These are phyloP conservation scores for Xanthoconium purpureum DNA, from an alignment of 768 basidiomycete species.

Conservation along the genomic window DNA sequence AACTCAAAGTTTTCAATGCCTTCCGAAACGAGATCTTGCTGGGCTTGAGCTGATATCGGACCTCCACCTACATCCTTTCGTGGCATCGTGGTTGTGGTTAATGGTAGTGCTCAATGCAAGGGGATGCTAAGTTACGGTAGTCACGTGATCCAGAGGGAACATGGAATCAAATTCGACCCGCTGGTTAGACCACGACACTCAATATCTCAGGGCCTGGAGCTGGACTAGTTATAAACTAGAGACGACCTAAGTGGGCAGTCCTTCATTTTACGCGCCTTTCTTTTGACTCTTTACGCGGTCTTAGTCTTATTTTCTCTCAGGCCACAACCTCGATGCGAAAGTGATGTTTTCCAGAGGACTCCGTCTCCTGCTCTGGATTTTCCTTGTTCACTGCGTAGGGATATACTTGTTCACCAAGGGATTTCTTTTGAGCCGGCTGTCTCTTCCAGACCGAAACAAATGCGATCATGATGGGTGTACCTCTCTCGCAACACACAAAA, in stretches of 20 bases:
- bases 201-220: background rate
- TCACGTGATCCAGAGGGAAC: conserved; percentile 6
- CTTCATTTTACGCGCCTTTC: background rate
- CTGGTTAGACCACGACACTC: background rate
- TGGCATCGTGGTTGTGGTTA: conserved; percentile 46
- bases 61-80: conserved; percentile 60
- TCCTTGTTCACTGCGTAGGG: conserved; percentile 67
- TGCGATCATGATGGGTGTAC: conserved; percentile 49
- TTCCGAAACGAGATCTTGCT: conserved; percentile 76
- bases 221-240: background rate
- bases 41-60: conserved; percentile 65
- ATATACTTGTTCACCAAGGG: conserved; percentile 90
- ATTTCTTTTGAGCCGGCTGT: conserved; percentile 76
- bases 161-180: background rate
- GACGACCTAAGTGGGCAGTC: background rate
- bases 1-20: conserved; percentile 90
- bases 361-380: conserved; percentile 52
- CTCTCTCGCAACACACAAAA: conserved; percentile 60
- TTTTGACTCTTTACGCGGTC: background rate
- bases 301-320: background rate
- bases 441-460: conserved; percentile 37
- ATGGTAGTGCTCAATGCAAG: too few relatives aligned
- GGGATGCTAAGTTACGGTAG: background rate
- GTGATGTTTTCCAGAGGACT: conserved; percentile 19
- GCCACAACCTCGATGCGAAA: conserved; percentile 7